Evolutionary conservation across 345 rosid genomes (phyloP), one percentile per base, ranked within the genome.

Genomic region (Eucalyptus shirleyi): DNA sequence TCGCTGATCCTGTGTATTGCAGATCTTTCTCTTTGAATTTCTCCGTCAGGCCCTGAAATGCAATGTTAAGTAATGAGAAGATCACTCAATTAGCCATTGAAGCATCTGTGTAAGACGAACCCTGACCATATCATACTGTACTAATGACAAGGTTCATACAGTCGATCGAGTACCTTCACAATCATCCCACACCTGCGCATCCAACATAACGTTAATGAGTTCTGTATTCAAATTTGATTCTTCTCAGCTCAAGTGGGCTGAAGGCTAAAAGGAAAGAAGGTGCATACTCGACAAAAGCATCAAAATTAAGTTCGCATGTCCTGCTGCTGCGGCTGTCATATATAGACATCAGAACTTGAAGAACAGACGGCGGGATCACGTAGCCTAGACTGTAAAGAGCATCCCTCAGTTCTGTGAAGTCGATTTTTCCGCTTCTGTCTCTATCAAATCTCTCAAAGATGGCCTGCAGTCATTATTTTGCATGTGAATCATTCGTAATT

Each of bases 121-220:
- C 67, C 16, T 60, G 67, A 60, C 67, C 17, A 26, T 28, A 60
- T 60, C 77, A 65, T 65, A 15, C 11, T 7, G 37, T 65, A 65
- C 37, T 72, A 10, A 34, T 11, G 45, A 72, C 82, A 19, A 5
- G 2, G 82, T 37, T 9, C 26, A 72, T 9, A 72, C 3, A 18
- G 26, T 72, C 12, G 26, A 34, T 34, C 21, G 21, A 34, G 82
- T 72, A 72, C 98, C 99, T 95, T 96, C 40, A 96, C 90, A 89
- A 95, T 95, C 95, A 95, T 90, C 88, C 97, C 96, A 28, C 96
- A 96, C 88, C 98, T 96, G 95, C 94, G 90, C 37, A 87, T 90
- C 86, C 51, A 91, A 88, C 67, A 12, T 88, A 86, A 49, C 23
- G 17, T 24, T 28, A 47, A 45, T 49, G 28, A 34, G 50, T 50